Conservation (phyloP, 345 rosid genomes). For the Linum usitatissimum region DNA sequence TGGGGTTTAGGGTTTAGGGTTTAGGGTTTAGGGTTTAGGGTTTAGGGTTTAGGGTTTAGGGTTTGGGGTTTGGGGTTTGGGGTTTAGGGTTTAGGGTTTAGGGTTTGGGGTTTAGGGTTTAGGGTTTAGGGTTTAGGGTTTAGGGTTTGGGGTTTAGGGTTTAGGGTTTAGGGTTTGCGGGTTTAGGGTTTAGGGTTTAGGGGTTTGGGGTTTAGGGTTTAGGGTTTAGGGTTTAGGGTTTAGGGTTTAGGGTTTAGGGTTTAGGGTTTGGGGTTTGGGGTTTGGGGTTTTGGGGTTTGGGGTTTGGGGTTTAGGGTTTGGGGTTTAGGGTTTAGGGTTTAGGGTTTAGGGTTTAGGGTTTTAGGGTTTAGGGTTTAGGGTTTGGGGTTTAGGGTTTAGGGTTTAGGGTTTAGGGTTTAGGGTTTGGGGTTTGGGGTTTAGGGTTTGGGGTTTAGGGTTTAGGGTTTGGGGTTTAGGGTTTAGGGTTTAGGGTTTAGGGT, state of each 20-base stretch:
- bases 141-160: constrained; percentile 14
- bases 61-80: constrained; percentile 8
- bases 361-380: too few species aligned
- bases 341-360: background rate
- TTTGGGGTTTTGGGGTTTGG: background rate
- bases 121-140: constrained; percentile 16
- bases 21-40: constrained; percentile 5
- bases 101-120: constrained; percentile 14
- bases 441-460: constrained; percentile 18
- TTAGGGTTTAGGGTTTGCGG: constrained; percentile 1
- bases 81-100: constrained; percentile 12
- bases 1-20: constrained; percentile 8
- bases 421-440: constrained; percentile 19
- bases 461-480: constrained; percentile 13
- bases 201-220: background rate
- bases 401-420: constrained; percentile 15
- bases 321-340: constrained; percentile 16
- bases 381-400: background rate
- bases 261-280: constrained; percentile 9
- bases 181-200: background rate
- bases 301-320: constrained; percentile 7
- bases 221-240: constrained; percentile 15
- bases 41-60: constrained; percentile 10
- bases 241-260: constrained; percentile 10
- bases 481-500: constrained; percentile 14